Percentiles rank a stretch among this genome's conserved stretches.
Conservation (phyloP, 257 asterid species). For the Plantago major region DNA sequence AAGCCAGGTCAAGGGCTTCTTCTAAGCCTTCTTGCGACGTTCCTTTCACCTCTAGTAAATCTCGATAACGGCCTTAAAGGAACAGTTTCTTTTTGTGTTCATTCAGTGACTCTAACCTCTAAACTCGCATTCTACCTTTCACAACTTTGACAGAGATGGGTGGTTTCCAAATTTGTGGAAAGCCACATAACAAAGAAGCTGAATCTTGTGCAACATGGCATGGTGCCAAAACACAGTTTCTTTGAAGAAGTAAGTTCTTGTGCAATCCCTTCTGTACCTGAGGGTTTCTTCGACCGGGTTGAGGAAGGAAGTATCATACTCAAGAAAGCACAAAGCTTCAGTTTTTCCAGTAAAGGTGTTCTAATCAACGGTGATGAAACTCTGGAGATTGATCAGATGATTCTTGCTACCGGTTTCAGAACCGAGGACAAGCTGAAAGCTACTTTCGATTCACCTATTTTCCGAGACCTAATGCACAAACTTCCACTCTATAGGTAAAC, state of each 20-base stretch:
- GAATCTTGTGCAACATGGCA: constrained; percentile 30
- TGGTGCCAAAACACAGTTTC: constrained; percentile 48
- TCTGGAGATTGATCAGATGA: constrained; percentile 33
- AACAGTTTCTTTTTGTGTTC: too few species aligned
- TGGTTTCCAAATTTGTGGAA: constrained; percentile 37
- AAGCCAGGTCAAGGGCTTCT: constrained; percentile 51
- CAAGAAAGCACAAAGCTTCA: constrained; percentile 31
- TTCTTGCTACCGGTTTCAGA: constrained; percentile 46
- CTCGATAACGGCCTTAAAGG: not conserved
- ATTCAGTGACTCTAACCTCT: not conserved
- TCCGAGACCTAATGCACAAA: constrained; percentile 26
- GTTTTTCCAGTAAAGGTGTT: constrained; percentile 41
- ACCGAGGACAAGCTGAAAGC: constrained; percentile 37
- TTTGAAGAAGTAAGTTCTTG: constrained; percentile 35
- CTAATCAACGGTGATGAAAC: constrained; percentile 26
- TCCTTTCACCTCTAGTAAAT: constrained; percentile 54
- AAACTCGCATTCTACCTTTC: not conserved
- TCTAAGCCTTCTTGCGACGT: constrained; percentile 35
- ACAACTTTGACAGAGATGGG: constrained; percentile 38
- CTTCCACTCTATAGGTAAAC: constrained; percentile 13
- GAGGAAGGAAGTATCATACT: constrained; percentile 48
- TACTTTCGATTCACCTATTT: constrained; percentile 25
- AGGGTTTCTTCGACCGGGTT: constrained; percentile 39
- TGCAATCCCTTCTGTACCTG: constrained; percentile 30
- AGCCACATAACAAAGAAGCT: constrained; percentile 27